Conservation (phyloP, 2,329 filamentous ascomycete genomes). For the Emericellopsis cladophorae region DNA sequence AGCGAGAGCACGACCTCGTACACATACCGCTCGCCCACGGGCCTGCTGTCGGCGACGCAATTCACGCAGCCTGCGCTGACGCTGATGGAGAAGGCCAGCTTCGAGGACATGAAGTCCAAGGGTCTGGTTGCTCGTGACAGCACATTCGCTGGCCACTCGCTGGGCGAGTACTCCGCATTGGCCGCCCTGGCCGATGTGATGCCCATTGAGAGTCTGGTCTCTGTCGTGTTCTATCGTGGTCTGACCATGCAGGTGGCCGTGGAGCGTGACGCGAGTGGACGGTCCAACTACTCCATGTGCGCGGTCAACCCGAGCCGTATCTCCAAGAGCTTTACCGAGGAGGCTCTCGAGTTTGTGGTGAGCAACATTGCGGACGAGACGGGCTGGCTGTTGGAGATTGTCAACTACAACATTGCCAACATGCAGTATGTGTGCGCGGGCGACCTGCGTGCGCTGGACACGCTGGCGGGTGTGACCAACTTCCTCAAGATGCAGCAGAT, state of each 20-base stretch:
- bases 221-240: conserved; percentile 97
- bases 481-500: conserved; percentile 95
- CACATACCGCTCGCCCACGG: conserved; percentile 91
- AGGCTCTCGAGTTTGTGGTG: conserved; percentile 91
- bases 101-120: conserved; percentile 97
- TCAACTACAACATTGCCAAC: conserved; percentile 84
- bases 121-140: conserved; percentile 91
- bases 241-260: conserved; percentile 99
- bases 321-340: conserved; percentile 97
- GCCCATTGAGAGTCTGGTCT: conserved; percentile 98
- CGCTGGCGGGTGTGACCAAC: conserved; percentile 72
- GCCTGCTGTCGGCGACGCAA: conserved; percentile 89
- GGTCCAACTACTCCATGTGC: conserved; percentile 99
- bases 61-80: conserved; percentile 97
- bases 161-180: conserved; percentile 95
- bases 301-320: conserved; percentile 97
- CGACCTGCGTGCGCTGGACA: conserved; percentile 59
- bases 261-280: conserved; percentile 82
- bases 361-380: conserved; percentile 91
- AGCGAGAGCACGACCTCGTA: conserved; percentile 87
- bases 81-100: conserved; percentile 98
- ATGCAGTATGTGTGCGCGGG: conserved; percentile 65
- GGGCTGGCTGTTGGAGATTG: conserved; percentile 93
- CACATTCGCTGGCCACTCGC: conserved; percentile 94
- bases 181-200: conserved; percentile 95